Evolutionary conservation across 225 moss, liverwort and hornwort species (phyloP).

Genomic region (Bryoerythrophyllum caledonicum): DNA sequence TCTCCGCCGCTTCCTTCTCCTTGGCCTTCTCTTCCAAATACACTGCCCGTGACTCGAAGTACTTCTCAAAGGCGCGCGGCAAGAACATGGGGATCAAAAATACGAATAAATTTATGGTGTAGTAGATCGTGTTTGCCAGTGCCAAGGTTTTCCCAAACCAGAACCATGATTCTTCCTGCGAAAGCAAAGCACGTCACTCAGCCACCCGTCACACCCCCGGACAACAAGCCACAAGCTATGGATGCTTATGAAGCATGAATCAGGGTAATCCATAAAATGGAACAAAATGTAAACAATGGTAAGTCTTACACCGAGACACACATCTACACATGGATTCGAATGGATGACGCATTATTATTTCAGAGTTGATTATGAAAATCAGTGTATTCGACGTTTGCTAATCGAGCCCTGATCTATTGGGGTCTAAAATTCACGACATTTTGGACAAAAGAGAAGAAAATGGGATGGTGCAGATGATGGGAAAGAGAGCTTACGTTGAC

Average conservation of each 20-base stretch:
- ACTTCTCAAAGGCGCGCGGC: conserved; percentile 78
- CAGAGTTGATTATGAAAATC: neutral
- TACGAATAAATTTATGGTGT: conserved; percentile 58
- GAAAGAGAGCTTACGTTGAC: conserved; percentile 21
- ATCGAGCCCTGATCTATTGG: neutral
- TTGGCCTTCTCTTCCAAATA: conserved; percentile 46
- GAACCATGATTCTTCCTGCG: conserved; percentile 68
- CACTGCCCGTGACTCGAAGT: conserved; percentile 49
- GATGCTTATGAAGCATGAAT: too few relatives aligned
- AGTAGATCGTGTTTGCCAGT: conserved; percentile 59
- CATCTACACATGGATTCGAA: neutral
- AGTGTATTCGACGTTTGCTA: neutral
- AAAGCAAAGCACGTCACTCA: conserved; percentile 6
- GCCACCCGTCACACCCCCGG: too few relatives aligned
- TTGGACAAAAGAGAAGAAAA: neutral
- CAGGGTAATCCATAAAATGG: neutral
- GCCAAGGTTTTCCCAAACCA: conserved; percentile 70
- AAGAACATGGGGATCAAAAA: conserved; percentile 90
- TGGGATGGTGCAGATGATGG: too few relatives aligned
- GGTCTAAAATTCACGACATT: too few relatives aligned
- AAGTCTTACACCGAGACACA: neutral
- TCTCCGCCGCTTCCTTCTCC: conserved; percentile 36
- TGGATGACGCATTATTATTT: neutral
- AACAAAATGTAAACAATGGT: neutral
- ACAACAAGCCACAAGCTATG: neutral